Base-by-base conservation (phyloP, 176 grass and related monocot species). In the Hordeum vulgare region DNA sequence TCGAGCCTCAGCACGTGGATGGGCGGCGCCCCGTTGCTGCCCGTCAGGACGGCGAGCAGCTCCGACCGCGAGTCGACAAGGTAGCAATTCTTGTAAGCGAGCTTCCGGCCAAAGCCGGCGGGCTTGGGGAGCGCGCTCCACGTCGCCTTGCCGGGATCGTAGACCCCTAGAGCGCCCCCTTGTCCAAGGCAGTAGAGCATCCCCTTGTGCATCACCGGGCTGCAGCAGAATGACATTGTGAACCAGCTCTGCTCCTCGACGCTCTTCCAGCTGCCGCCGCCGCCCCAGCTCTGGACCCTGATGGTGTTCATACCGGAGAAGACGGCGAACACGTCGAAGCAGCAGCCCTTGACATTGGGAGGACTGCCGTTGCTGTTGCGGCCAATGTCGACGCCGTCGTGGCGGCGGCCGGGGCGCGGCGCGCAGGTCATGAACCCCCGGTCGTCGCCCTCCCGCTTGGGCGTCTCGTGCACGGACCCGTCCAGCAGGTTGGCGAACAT, bases 151-250 rank as follows among this genome's bases (percentile, higher is more conserved):
- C 14, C 3, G 24, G 59, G 76, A 41, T 79, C 37, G 11, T 44
- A 79, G 8, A 29, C 57, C 15, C 57, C 76, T 41, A 79, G 44
- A 1, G 8, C 25, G 0, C 76, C 58, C 25, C 20, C 25, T 20
- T 42, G 1, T 0, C 76, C 76, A 23, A 79, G 23, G 60, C 56
- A 63, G 23, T 28, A 61, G 18, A 79, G 40, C 24, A 45, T 39
- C 23, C 57, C 77, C 58, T 33, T 65, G 77, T 79, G 77, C 77
- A 79, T 42, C 76, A 62, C 34, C n/a, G 58, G 76, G 14, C 28
- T 28, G 31, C 57, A 40, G 51, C 21, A 41, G 6, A 10, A 27
- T 1, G 56, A 27, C 74, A 35, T 56, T 23, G 6, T 26, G 12
- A 61, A 77, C 18, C 6, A 11, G 24, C 4, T 11, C 24, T 25